phyloP scores from a whole-genome alignment of 768 basidiomycete genomes.

The Mycena crocata region DNA sequence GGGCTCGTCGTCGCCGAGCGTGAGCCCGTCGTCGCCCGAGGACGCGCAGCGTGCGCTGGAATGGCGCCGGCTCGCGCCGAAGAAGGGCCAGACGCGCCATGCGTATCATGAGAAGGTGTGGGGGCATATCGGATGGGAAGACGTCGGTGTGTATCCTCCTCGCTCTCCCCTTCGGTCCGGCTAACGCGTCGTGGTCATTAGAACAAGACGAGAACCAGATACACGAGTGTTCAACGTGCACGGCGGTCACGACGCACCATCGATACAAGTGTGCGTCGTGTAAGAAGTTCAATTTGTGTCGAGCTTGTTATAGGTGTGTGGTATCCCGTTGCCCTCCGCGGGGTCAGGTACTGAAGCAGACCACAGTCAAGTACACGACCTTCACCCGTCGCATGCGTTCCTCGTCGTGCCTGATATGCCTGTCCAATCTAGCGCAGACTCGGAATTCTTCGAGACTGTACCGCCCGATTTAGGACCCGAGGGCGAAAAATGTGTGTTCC shows the following conservation, averaged over 20 bases:
- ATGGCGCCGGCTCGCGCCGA: constrained; percentile 76
- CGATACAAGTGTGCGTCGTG: constrained; percentile 91
- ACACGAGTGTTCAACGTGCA: constrained; percentile 86
- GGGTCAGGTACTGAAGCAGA: constrained; percentile 10
- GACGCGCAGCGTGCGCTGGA: constrained; percentile 66
- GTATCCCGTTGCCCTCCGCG: not conserved
- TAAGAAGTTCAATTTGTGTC: constrained; percentile 82
- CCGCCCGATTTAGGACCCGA: constrained; percentile 50
- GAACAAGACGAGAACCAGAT: constrained; percentile 77
- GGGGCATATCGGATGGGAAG: constrained; percentile 86
- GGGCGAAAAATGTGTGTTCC: constrained; percentile 71
- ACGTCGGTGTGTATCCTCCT: constrained; percentile 77
- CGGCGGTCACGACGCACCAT: constrained; percentile 65
- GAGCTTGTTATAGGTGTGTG: constrained; percentile 82
- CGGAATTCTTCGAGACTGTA: constrained; percentile 47
- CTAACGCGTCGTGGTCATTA: constrained; percentile 29
- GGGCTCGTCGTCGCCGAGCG: constrained; percentile 55
- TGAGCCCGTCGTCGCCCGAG: constrained; percentile 61
- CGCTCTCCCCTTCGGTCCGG: not conserved
- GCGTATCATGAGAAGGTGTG: constrained; percentile 90
- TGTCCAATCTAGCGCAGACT: constrained; percentile 49
- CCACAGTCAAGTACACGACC: constrained; percentile 87
- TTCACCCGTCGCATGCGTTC: constrained; percentile 92
- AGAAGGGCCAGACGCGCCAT: constrained; percentile 84
- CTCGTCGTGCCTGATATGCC: constrained; percentile 79